These are phyloP conservation scores for Gyrodon lividus DNA, from an alignment of 768 basidiomycete genomes.

Conservation along the genomic window DNA sequence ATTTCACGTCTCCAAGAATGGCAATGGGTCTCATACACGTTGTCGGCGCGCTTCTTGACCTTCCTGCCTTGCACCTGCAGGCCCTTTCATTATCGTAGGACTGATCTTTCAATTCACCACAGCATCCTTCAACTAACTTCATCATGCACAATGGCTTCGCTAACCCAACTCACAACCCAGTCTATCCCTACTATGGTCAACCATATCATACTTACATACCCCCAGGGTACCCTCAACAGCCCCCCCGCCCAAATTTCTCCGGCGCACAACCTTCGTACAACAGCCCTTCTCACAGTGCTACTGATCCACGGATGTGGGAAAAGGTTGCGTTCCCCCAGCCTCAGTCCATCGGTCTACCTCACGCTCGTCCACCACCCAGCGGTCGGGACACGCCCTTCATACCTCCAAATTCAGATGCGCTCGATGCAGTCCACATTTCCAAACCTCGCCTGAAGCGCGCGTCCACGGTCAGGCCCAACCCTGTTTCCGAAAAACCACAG, in stretches of 20 bases:
- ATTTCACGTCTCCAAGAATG: slow-evolving; percentile 37
- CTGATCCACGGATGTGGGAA: slow-evolving; percentile 35
- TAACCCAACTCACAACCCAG: slow-evolving; percentile 40
- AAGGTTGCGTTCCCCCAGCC: slow-evolving; percentile 33
- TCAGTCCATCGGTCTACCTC: slow-evolving; percentile 14
- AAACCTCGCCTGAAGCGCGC: slow-evolving; percentile 38
- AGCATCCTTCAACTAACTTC: slow-evolving; percentile 4
- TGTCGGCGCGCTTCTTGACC: slow-evolving; percentile 11
- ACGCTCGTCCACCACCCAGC: slow-evolving; percentile 12
- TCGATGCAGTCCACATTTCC: slow-evolving; percentile 20
- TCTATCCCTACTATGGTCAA: slow-evolving; percentile 47
- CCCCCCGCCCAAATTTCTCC: slow-evolving; percentile 16
- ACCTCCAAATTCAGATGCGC: slow-evolving; percentile 22
- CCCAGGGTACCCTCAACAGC: slow-evolving; percentile 27
- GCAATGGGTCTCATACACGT: slow-evolving; percentile 25
- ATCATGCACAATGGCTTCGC: slow-evolving; percentile 33
- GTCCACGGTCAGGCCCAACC: slow-evolving; percentile 25
- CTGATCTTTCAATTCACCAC: slow-evolving; percentile 4
- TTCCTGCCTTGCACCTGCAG: slow-evolving; percentile 23
- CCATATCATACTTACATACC: slow-evolving; percentile 39
- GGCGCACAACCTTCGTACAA: slow-evolving; percentile 14
- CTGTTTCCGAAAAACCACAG: slow-evolving; percentile 32
- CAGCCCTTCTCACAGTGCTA: slow-evolving; percentile 34
- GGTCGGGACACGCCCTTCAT: slow-evolving; percentile 21
- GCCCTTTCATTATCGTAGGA: slow-evolving; percentile 14